phyloP scores from a whole-genome alignment of 106 monocot genomes.

The Phalaenopsis aphrodite region DNA sequence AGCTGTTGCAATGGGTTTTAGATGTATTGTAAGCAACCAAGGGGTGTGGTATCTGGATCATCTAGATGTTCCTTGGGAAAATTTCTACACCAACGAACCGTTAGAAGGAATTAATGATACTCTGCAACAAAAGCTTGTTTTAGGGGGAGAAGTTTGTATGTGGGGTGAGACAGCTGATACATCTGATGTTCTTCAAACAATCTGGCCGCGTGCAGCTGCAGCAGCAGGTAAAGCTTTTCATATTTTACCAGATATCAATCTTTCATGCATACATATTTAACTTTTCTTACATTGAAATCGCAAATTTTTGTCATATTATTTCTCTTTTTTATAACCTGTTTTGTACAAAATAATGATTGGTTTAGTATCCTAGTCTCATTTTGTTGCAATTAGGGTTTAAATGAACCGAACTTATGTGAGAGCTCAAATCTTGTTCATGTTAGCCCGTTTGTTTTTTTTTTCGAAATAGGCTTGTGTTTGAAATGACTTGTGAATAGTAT shows the following conservation, averaged over 20 bases:
- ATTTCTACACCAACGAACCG: slow-evolving; percentile 72
- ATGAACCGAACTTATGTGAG: no score
- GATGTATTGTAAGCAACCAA: slow-evolving; percentile 92
- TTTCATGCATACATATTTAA: no score
- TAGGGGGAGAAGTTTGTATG: slow-evolving; percentile 99
- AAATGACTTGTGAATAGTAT: no score
- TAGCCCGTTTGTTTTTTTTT: no score
- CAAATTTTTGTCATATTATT: no score
- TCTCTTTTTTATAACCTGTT: no score
- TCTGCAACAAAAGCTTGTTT: slow-evolving; percentile 65
- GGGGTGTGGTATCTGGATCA: slow-evolving; percentile 98
- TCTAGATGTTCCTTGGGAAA: slow-evolving; percentile 80
- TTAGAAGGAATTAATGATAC: slow-evolving; percentile 68
- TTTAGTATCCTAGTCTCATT: no score
- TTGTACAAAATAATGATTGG: no score
- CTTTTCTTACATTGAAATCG: no score
- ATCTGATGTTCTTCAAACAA: slow-evolving; percentile 87
- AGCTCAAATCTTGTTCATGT: no score
- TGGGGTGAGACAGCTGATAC: slow-evolving; percentile 90
- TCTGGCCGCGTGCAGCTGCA: slow-evolving; percentile 98
- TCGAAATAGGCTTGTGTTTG: no score
- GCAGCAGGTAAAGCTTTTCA: slow-evolving; percentile 65
- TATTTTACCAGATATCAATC: background rate
- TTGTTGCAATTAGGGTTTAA: no score
- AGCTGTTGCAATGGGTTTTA: slow-evolving; percentile 77